Conservation (phyloP, 1,284 basidiomycete species). For the Fomes fomentarius region DNA sequence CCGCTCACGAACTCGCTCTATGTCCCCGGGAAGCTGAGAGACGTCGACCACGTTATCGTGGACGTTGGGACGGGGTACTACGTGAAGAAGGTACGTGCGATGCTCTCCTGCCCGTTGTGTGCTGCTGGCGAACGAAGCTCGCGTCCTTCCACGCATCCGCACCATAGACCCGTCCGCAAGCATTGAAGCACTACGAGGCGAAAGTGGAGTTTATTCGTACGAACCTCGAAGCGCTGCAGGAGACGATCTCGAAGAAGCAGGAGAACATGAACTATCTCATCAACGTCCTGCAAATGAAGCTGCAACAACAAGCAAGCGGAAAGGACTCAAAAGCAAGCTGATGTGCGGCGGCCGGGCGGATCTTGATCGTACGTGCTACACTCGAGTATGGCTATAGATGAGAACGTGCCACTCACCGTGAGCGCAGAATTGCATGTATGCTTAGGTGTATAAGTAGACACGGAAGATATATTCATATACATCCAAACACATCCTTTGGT, state of each 20-base stretch:
- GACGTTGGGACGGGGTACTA: constrained; percentile 98
- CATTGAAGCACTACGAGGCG: constrained; percentile 58
- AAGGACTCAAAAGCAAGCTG: constrained; percentile 30
- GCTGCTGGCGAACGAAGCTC: too few species aligned
- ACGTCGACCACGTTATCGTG: constrained; percentile 88
- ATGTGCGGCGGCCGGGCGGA: background rate
- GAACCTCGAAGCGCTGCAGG: constrained; percentile 84
- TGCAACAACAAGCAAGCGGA: constrained; percentile 50
- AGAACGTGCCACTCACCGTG: background rate
- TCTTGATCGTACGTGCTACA: background rate
- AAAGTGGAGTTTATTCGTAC: constrained; percentile 81
- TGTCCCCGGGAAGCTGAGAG: constrained; percentile 88
- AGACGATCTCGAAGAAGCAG: constrained; percentile 87
- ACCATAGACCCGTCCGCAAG: background rate
- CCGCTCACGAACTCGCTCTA: constrained; percentile 95
- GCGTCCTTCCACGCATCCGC: background rate
- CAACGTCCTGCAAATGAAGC: constrained; percentile 77
- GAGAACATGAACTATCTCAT: constrained; percentile 81
- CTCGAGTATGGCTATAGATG: background rate
- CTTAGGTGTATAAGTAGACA: constrained; percentile 16
- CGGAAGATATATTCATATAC: constrained; percentile 10
- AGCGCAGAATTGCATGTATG: constrained; percentile 4
- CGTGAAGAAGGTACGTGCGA: constrained; percentile 80
- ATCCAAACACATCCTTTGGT: background rate
- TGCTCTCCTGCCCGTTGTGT: background rate